Conservation (phyloP, 345 rosid genomes). For the Brassica carinata region DNA sequence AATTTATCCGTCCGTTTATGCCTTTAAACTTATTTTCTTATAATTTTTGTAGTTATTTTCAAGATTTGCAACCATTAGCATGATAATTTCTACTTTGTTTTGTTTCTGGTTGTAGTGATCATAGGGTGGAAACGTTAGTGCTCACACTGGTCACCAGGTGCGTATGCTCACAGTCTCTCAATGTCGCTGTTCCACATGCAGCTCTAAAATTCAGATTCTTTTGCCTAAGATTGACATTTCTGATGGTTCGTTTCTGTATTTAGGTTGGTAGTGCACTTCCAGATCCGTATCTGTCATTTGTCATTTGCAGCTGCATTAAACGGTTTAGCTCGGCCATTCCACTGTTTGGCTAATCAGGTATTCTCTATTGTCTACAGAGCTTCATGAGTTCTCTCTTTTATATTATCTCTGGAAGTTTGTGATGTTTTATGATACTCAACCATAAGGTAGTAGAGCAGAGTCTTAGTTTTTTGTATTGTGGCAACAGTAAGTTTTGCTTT, state of each 20-base stretch:
- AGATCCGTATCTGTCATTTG: constrained; percentile 97
- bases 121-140: constrained; percentile 98
- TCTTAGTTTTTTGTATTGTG: constrained; percentile 22
- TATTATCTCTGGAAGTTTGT: constrained; percentile 20
- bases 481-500: constrained; percentile 86
- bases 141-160: constrained; percentile 98
- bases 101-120: constrained; percentile 66
- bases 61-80: not conserved
- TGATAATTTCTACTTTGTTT: constrained; percentile 3
- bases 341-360: constrained; percentile 99
- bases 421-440: constrained; percentile 17
- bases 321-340: constrained; percentile 99
- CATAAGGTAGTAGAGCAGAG: constrained; percentile 2
- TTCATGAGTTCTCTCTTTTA: constrained; percentile 3
- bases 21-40: not conserved
- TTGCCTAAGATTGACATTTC: not conserved
- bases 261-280: constrained; percentile 99
- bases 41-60: not conserved
- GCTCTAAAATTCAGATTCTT: not conserved
- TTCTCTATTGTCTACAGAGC: constrained; percentile 14
- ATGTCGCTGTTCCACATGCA: not conserved
- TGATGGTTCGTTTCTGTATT: constrained; percentile 24
- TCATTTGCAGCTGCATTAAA: constrained; percentile 97
- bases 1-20: constrained; percentile 8
- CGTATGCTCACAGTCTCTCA: constrained; percentile 11